Evolutionary conservation across 495 filamentous ascomycete species (phyloP).

Genomic region (Cladorrhinum samala): DNA sequence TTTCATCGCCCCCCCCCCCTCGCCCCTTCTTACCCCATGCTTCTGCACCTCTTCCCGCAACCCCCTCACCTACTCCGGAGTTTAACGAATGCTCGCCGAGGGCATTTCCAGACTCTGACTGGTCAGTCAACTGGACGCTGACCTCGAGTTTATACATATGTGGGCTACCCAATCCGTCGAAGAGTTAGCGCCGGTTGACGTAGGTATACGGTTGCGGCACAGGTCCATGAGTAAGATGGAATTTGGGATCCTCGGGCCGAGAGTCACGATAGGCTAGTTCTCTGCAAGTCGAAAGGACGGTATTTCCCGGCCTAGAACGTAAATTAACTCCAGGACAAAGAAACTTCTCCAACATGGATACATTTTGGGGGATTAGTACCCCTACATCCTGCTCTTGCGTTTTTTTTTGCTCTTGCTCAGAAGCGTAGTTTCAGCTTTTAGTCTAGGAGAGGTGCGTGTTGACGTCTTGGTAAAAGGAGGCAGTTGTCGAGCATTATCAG

Average conservation of each 20-base stretch:
- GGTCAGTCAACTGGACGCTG: slow-evolving; percentile 22
- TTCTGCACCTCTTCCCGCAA: neutral
- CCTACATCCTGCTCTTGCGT: too few relatives aligned
- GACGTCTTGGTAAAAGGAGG: too few relatives aligned
- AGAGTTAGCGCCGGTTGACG: slow-evolving; percentile 9
- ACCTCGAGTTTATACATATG: slow-evolving; percentile 30
- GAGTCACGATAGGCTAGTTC: neutral
- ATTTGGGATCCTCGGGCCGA: neutral
- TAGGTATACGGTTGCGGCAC: slow-evolving; percentile 4
- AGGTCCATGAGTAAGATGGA: neutral
- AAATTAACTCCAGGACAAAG: too few relatives aligned
- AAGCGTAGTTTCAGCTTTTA: too few relatives aligned
- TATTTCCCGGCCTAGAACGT: too few relatives aligned
- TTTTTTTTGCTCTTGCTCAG: neutral
- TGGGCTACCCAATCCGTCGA: slow-evolving; percentile 17
- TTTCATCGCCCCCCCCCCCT: slow-evolving; percentile 2
- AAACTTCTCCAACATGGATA: neutral
- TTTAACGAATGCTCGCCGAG: slow-evolving; percentile 9
- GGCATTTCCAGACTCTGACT: slow-evolving; percentile 16
- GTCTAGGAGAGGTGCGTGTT: too few relatives aligned
- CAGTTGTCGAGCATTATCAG: too few relatives aligned
- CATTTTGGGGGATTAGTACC: too few relatives aligned
- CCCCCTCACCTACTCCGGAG: slow-evolving; percentile 1
- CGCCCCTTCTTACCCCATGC: slow-evolving; percentile 1
- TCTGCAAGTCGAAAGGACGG: neutral